Percentiles rank a stretch among this genome's conserved stretches.
These are phyloP conservation scores for Fusarium sp. DNA, from an alignment of 2,329 filamentous ascomycete species.

Conservation along the genomic window DNA sequence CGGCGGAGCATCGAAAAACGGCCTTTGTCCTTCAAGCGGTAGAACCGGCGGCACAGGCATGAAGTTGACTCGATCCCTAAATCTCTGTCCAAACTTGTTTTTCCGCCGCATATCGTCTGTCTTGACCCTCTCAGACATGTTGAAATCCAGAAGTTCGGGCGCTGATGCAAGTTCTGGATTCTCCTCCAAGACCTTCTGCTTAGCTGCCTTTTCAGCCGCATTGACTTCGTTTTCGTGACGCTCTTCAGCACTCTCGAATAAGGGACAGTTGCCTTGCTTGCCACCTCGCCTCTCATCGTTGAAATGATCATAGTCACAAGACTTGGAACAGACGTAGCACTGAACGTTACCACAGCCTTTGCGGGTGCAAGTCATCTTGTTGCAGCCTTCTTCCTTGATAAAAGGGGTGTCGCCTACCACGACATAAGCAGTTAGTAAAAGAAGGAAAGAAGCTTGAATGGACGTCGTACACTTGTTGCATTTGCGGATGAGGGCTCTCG, in stretches of 20 bases:
- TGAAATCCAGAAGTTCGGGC: conserved; percentile 66
- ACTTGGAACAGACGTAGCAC: conserved; percentile 78
- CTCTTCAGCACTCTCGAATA: conserved; percentile 71
- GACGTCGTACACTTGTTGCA: conserved; percentile 71
- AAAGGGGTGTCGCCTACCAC: conserved; percentile 72
- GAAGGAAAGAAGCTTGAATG: conserved; percentile 8
- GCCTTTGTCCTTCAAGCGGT: not conserved
- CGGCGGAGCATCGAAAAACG: not conserved
- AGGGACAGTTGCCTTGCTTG: conserved; percentile 66
- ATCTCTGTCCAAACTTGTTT: not conserved
- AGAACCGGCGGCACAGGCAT: not conserved
- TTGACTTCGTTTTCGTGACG: conserved; percentile 72
- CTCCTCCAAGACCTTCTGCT: conserved; percentile 63
- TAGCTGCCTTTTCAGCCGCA: conserved; percentile 67
- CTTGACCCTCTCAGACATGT: conserved; percentile 64
- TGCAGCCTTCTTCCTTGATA: conserved; percentile 82
- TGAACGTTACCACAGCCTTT: conserved; percentile 61
- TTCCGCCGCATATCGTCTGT: conserved; percentile 52
- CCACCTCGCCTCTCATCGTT: conserved; percentile 60
- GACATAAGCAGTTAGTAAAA: conserved; percentile 28
- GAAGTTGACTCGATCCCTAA: not conserved
- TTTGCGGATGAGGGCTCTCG: conserved; percentile 76
- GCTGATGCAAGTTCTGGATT: conserved; percentile 65
- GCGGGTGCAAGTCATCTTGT: conserved; percentile 81
- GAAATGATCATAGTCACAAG: conserved; percentile 77